Percentiles rank a stretch among this genome's conserved stretches.
Evolutionary conservation across 352 stramenopile genomes (phyloP).

Genomic region (Pythium aquatile): DNA sequence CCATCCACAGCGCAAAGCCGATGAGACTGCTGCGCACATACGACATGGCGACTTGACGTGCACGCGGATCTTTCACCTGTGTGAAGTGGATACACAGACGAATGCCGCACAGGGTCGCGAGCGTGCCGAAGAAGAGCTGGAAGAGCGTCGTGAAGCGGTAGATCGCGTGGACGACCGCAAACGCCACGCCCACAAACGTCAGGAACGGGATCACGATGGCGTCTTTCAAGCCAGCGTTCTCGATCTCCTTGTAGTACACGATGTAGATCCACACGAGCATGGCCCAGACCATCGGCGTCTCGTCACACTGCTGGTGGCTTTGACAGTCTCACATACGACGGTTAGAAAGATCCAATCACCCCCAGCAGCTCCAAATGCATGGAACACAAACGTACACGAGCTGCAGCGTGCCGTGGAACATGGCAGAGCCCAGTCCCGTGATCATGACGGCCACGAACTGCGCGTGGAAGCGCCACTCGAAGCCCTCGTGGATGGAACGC

Average conservation of each 20-base stretch:
- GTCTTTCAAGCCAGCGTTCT: constrained; percentile 41
- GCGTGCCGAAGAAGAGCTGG: constrained; percentile 68
- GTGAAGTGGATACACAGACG: constrained; percentile 62
- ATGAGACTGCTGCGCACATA: constrained; percentile 61
- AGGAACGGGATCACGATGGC: constrained; percentile 46
- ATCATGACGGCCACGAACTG: constrained; percentile 78
- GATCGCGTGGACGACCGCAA: constrained; percentile 69
- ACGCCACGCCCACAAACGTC: constrained; percentile 50
- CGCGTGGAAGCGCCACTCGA: constrained; percentile 75
- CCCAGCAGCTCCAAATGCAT: not conserved
- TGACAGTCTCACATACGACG: not conserved
- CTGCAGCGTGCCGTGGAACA: constrained; percentile 87
- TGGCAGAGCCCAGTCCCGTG: constrained; percentile 75
- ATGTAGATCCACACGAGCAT: constrained; percentile 85
- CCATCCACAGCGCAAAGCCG: constrained; percentile 69
- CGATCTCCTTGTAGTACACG: constrained; percentile 74
- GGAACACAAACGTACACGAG: constrained; percentile 30
- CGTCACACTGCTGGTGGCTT: constrained; percentile 74
- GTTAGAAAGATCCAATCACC: not conserved
- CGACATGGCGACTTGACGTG: constrained; percentile 50
- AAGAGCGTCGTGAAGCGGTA: constrained; percentile 80
- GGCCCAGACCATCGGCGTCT: constrained; percentile 87
- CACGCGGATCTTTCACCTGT: constrained; percentile 47
- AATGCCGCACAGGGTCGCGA: constrained; percentile 49
- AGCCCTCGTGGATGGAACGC: constrained; percentile 60